Base-by-base conservation (phyloP, 768 basidiomycete species). In the Scleroderma bovista region DNA sequence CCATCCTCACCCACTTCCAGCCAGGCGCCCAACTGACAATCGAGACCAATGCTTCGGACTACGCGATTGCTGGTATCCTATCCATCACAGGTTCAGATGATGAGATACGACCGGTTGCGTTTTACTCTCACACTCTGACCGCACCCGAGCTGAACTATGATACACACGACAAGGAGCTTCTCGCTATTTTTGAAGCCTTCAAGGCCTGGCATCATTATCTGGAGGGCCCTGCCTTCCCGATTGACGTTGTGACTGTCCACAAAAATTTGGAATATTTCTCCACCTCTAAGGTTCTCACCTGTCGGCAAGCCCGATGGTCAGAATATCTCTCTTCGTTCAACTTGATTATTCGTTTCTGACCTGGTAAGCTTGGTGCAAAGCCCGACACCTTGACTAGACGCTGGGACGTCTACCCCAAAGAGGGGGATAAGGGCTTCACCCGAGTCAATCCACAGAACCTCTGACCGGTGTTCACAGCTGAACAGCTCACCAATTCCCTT, bases 131-230 rank as follows among this genome's bases (percentile, higher is more conserved):
- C 7, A 59, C 36, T 6, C 45, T 71, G 2, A 43, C 57, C 0
- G 37, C 55, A 8, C 56, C 72, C 0, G 70, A 76, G 48, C 44
- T 63, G 17, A 75, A 75, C 57, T 76, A 76, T 55, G 60, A 69
- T 24, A 65, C 66, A 9, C 64, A 73, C 56, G 69, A 76, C 17
- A 36, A 36, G 34, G 12, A 36, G 12, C 34, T 36, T 6, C 12
- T n/a, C 4, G 34, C 34, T 29, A 29, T 29, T 9, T 29, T 29
- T 29, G 26, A 29, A 29, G 26, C 34, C n/a, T 36, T 36, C 13
- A 15, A n/a, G 5, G 13, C 34, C n/a, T 51, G 50, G 50, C 17
- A 16, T 19, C 23, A 46, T 17, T 46, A 51, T 26, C 37, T 51
- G 6, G 37, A 45, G 15, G 44, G 57, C 22, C 31, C 54, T 7